Conservation (phyloP, 2,329 filamentous ascomycete genomes). For the Neurospora crassa region DNA sequence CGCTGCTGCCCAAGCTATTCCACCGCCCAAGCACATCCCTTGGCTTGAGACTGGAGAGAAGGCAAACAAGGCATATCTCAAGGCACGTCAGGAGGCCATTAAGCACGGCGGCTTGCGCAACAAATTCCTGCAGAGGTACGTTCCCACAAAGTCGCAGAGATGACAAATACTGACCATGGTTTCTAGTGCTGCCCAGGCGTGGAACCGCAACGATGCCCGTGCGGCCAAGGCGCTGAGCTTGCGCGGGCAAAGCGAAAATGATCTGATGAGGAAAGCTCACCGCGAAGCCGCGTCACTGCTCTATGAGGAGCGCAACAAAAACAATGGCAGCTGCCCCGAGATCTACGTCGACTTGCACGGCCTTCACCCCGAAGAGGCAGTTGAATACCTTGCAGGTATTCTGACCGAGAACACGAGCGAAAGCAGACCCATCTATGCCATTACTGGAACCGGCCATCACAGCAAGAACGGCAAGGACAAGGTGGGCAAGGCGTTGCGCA, state of each 20-base stretch:
- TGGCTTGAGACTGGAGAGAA: slow-evolving; percentile 91
- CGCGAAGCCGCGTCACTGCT: slow-evolving; percentile 84
- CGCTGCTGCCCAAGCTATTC: slow-evolving; percentile 71
- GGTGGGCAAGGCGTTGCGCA: slow-evolving; percentile 85
- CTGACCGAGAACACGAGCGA: slow-evolving; percentile 72
- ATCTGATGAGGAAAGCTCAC: slow-evolving; percentile 93
- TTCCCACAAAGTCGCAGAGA: not conserved
- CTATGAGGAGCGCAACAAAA: slow-evolving; percentile 87
- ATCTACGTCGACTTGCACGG: slow-evolving; percentile 94
- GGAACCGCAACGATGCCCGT: slow-evolving; percentile 95
- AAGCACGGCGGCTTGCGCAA: slow-evolving; percentile 94
- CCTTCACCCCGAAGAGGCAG: slow-evolving; percentile 96
- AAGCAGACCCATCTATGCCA: slow-evolving; percentile 76
- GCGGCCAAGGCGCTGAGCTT: slow-evolving; percentile 92
- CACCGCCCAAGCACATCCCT: slow-evolving; percentile 82
- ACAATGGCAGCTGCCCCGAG: slow-evolving; percentile 50
- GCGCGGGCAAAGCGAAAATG: slow-evolving; percentile 91
- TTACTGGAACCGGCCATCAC: slow-evolving; percentile 93
- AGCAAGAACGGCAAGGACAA: slow-evolving; percentile 99
- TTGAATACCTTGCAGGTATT: slow-evolving; percentile 84
- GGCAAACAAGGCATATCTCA: slow-evolving; percentile 89
- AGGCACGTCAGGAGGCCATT: slow-evolving; percentile 89
- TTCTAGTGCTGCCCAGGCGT: slow-evolving; percentile 82
- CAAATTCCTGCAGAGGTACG: slow-evolving; percentile 89
- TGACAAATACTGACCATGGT: slow-evolving; percentile 8